These are phyloP conservation scores for Rhizopogon vesiculosus DNA, from an alignment of 768 basidiomycete species.

Conservation along the genomic window DNA sequence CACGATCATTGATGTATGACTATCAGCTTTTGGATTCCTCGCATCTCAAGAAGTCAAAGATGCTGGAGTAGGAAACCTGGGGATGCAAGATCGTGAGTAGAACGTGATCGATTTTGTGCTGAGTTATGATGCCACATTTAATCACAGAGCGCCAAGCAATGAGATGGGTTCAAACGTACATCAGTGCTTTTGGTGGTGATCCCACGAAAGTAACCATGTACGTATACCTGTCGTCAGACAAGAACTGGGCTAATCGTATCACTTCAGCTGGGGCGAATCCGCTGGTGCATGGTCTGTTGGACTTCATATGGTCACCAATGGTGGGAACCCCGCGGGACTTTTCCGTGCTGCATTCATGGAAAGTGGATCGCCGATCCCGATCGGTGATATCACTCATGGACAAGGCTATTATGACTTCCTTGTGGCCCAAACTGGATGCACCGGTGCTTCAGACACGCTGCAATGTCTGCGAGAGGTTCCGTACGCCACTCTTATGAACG, in stretches of 20 bases:
- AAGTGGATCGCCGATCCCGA: slow-evolving; percentile 30
- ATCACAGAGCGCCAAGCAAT: slow-evolving; percentile 51
- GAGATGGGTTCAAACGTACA: slow-evolving; percentile 65
- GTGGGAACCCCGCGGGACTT: slow-evolving; percentile 10
- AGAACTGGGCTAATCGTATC: slow-evolving; percentile 9
- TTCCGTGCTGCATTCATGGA: slow-evolving; percentile 28
- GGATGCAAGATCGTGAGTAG: slow-evolving; percentile 56
- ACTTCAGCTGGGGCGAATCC: slow-evolving; percentile 24
- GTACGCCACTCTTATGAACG: slow-evolving; percentile 21
- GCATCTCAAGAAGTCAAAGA: slow-evolving; percentile 46
- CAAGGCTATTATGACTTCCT: slow-evolving; percentile 21
- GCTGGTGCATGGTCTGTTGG: slow-evolving; percentile 31
- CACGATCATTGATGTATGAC: background rate
- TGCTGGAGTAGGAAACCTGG: slow-evolving; percentile 55
- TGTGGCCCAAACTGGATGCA: slow-evolving; percentile 20
- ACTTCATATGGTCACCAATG: slow-evolving; percentile 18
- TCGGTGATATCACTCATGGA: slow-evolving; percentile 10
- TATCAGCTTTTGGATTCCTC: slow-evolving; percentile 46
- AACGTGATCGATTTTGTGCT: slow-evolving; percentile 33
- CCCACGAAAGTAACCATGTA: slow-evolving; percentile 55
- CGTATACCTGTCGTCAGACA: slow-evolving; percentile 8
- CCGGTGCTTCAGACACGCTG: slow-evolving; percentile 16
- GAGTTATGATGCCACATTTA: slow-evolving; percentile 31
- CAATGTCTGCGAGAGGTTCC: slow-evolving; percentile 25
- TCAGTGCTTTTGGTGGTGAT: slow-evolving; percentile 61